phyloP scores from a whole-genome alignment of 2,329 filamentous ascomycete genomes.

The Rhinocladiella similis region DNA sequence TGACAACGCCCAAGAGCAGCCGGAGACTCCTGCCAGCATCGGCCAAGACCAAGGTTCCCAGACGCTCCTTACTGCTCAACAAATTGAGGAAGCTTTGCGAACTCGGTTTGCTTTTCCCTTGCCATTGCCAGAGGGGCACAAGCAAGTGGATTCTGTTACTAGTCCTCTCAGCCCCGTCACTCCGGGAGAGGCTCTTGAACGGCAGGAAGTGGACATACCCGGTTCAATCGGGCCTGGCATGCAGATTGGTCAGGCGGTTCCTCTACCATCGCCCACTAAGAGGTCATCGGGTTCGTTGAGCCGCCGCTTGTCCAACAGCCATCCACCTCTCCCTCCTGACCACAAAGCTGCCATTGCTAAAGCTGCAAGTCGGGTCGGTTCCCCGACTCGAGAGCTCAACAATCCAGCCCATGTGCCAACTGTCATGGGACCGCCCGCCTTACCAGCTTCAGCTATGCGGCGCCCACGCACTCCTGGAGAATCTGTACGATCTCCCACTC shows the following conservation, averaged over 20 bases:
- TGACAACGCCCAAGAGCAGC: background rate
- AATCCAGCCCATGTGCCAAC: conserved; percentile 13
- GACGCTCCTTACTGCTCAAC: conserved; percentile 77
- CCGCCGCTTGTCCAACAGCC: conserved; percentile 50
- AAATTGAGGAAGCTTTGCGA: conserved; percentile 72
- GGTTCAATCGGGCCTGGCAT: background rate
- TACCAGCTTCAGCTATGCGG: conserved; percentile 74
- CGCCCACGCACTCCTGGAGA: conserved; percentile 65
- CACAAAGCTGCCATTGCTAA: conserved; percentile 84
- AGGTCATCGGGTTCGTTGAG: conserved; percentile 76
- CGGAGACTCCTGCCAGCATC: conserved; percentile 34
- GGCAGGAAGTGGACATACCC: background rate
- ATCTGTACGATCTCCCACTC: conserved; percentile 46
- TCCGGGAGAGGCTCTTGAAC: conserved; percentile 3
- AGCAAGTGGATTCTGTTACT: conserved; percentile 29
- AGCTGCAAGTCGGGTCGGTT: conserved; percentile 61
- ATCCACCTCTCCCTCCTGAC: conserved; percentile 77
- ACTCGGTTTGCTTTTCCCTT: conserved; percentile 34
- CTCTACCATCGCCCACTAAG: conserved; percentile 38
- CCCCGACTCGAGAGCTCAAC: conserved; percentile 23
- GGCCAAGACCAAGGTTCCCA: conserved; percentile 75
- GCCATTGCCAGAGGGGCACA: conserved; percentile 36
- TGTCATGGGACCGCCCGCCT: conserved; percentile 79
- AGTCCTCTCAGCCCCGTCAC: conserved; percentile 22
- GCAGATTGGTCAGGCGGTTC: background rate